Percentiles rank a stretch among this genome's conserved stretches.
phyloP scores from a whole-genome alignment of 169 alveolate genomes.

The Neospora caninum region DNA sequence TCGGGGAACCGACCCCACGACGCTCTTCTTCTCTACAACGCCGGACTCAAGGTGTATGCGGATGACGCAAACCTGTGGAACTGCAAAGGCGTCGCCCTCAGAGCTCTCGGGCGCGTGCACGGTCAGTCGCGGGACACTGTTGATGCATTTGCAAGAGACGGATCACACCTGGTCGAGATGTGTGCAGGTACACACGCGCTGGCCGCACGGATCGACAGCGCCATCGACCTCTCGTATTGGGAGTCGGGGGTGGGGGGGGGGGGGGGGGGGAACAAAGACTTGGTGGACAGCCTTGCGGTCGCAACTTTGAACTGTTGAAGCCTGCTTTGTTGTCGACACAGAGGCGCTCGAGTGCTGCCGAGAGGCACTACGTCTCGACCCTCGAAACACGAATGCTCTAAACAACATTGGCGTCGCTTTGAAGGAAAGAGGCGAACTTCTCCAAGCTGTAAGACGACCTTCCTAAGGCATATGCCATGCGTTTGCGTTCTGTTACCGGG shows the following conservation, averaged over 20 bases:
- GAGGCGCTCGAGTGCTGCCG: slow-evolving; percentile 34
- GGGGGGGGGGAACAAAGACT: too few species aligned
- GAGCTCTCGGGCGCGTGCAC: neutral
- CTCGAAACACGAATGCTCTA: slow-evolving; percentile 8
- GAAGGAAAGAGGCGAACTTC: slow-evolving; percentile 36
- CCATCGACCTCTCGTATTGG: too few species aligned
- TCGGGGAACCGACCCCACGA: neutral
- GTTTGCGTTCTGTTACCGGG: neutral
- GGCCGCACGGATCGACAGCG: too few species aligned
- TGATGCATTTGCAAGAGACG: too few species aligned
- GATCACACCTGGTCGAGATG: too few species aligned
- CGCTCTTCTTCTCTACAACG: neutral
- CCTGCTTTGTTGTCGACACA: neutral
- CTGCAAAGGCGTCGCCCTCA: slow-evolving; percentile 2
- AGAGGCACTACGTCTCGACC: slow-evolving; percentile 23
- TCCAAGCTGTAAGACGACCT: slow-evolving; percentile 37
- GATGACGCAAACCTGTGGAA: slow-evolving; percentile 9
- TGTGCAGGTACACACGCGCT: too few species aligned
- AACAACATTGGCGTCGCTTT: slow-evolving; percentile 32
- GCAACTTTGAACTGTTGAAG: too few species aligned
- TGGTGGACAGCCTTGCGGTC: too few species aligned
- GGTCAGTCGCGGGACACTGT: neutral
- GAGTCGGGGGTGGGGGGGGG: too few species aligned
- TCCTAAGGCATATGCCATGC: neutral
- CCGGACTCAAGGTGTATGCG: neutral